Percentiles rank a stretch among this genome's conserved stretches.
Evolutionary conservation across 1,139 yeast genomes (phyloP).

Genomic region (Candida sp.): DNA sequence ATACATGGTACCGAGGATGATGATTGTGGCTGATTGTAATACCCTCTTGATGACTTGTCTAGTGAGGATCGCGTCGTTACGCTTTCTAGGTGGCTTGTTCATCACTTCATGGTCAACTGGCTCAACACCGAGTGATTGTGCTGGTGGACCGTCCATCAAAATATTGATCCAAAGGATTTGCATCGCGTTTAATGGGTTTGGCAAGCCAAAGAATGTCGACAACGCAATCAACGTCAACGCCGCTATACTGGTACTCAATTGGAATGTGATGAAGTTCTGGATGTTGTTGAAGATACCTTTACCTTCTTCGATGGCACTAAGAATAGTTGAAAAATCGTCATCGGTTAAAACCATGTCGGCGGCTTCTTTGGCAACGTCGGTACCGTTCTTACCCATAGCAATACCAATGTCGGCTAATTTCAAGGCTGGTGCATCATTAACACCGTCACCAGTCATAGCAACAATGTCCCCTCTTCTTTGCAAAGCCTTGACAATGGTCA

Average conservation of each 20-base stretch:
- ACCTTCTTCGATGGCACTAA: constrained; percentile 95
- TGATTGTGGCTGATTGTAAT: constrained; percentile 72
- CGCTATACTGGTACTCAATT: constrained; percentile 93
- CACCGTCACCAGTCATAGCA: constrained; percentile 99
- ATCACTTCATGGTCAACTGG: constrained; percentile 96
- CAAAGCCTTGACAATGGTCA: constrained; percentile 87
- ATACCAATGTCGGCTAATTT: constrained; percentile 98
- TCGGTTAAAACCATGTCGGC: constrained; percentile 98
- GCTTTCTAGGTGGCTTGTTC: constrained; percentile 91
- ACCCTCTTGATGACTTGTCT: constrained; percentile 70
- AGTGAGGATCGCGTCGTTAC: constrained; percentile 84
- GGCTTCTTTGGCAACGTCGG: constrained; percentile 99
- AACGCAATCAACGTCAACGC: constrained; percentile 90
- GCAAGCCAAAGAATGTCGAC: constrained; percentile 84
- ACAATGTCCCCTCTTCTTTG: constrained; percentile 95
- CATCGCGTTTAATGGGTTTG: constrained; percentile 98
- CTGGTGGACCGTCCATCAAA: constrained; percentile 99
- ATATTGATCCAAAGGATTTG: constrained; percentile 98
- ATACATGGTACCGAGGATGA: constrained; percentile 79
- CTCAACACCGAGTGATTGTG: constrained; percentile 96
- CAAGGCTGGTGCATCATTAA: constrained; percentile 98
- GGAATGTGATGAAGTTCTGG: constrained; percentile 93
- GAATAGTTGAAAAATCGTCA: constrained; percentile 93
- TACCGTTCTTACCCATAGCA: constrained; percentile 96
- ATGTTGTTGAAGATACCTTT: constrained; percentile 95